phyloP scores from a whole-genome alignment of 176 grass and related monocot species.

The Rhynchospora pubera region DNA sequence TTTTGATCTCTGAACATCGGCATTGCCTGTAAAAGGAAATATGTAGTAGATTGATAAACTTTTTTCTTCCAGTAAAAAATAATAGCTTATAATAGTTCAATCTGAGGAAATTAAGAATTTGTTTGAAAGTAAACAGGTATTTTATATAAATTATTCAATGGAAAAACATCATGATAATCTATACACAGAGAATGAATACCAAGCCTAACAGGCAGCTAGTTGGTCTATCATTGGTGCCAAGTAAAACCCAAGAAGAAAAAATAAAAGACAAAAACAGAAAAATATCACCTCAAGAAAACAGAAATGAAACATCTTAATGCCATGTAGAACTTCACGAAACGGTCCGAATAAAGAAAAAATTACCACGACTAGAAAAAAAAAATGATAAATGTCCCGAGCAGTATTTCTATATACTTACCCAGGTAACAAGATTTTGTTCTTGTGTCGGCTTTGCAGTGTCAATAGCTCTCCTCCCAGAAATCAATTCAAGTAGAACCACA shows the following conservation, averaged over 20 bases:
- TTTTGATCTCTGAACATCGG: conserved; percentile 90
- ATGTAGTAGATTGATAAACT: not conserved
- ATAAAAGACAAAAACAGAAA: not conserved
- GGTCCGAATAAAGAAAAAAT: not conserved
- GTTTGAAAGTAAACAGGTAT: not conserved
- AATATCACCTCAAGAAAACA: not conserved
- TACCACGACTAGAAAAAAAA: not conserved
- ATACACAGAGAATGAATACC: not conserved
- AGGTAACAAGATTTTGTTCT: conserved; percentile 76
- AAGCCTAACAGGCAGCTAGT: not conserved
- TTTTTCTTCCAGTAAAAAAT: not conserved
- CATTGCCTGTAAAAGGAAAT: conserved; percentile 36
- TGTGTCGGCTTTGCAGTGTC: conserved; percentile 51
- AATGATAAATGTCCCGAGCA: not conserved
- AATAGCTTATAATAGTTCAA: not conserved
- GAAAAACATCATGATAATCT: not conserved
- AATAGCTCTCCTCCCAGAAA: conserved; percentile 66
- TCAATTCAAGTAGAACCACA: conserved; percentile 83
- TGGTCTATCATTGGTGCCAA: not conserved
- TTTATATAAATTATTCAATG: not conserved
- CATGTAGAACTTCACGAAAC: not conserved
- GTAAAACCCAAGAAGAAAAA: not conserved
- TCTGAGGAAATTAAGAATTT: not conserved
- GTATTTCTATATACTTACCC: conserved; percentile 40
- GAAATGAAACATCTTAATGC: not conserved